A percentile compares a stretch with the other conserved stretches of the same genome.
These are phyloP conservation scores for Lasiodiplodia sp. DNA, from an alignment of 2,329 filamentous ascomycete species.

Conservation along the genomic window DNA sequence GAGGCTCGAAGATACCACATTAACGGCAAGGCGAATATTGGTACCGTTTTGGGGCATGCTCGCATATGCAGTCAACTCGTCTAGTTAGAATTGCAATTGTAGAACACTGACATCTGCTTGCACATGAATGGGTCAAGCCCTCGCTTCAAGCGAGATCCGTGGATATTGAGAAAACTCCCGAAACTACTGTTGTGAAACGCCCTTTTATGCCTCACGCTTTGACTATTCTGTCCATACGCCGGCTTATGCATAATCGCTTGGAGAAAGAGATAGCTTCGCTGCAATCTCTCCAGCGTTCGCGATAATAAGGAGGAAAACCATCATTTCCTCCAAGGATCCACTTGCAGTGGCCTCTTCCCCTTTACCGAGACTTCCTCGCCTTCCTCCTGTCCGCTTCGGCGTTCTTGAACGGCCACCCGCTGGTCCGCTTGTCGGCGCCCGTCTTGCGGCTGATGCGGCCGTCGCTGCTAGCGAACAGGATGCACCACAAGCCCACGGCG, in stretches of 20 bases:
- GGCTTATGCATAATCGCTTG: neutral
- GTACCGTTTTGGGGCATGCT: neutral
- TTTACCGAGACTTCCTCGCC: slow-evolving; percentile 32
- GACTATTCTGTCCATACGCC: neutral
- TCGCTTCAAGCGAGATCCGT: no score
- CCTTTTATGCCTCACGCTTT: neutral
- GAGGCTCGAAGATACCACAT: slow-evolving; percentile 4
- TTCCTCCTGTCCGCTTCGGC: slow-evolving; percentile 62
- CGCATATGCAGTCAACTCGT: neutral
- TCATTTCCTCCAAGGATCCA: neutral
- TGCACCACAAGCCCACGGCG: slow-evolving; percentile 69
- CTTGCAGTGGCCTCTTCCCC: neutral
- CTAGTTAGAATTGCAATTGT: neutral
- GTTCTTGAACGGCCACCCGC: slow-evolving; percentile 72
- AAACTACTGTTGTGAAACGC: neutral
- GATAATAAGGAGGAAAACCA: neutral
- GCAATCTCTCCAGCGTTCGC: neutral
- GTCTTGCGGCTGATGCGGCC: slow-evolving; percentile 68
- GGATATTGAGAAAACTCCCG: neutral
- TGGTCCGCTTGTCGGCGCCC: slow-evolving; percentile 71
- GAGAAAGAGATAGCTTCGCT: neutral
- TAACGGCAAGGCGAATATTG: neutral
- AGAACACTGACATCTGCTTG: neutral
- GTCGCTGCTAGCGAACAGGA: slow-evolving; percentile 64
- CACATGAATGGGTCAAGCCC: neutral